Conservation (phyloP, 208 protist genomes). For the Crithidia bombi region DNA sequence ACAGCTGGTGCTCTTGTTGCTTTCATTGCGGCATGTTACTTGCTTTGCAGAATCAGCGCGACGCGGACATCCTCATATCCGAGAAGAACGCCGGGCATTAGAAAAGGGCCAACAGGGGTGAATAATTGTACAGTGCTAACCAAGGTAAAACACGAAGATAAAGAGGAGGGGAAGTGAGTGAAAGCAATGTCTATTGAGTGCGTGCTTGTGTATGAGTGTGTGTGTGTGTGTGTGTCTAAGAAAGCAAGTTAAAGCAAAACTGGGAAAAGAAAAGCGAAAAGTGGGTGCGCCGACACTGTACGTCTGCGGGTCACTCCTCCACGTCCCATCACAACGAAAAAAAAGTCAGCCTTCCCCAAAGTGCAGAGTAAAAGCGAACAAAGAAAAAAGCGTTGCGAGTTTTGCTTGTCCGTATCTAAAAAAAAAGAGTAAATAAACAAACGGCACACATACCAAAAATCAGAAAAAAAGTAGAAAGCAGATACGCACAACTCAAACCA, state of each 20-base stretch:
- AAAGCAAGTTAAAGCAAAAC: neutral
- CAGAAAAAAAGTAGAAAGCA: neutral
- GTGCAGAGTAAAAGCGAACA: no score
- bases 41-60: no score
- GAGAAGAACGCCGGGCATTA: no score
- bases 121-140: slow-evolving; percentile 18
- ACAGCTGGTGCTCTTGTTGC: no score
- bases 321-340: no score
- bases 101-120: no score
- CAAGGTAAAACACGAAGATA: neutral
- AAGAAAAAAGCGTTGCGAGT: neutral
- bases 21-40: slow-evolving; percentile 11
- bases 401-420: no score
- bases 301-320: no score
- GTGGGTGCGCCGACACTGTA: neutral
- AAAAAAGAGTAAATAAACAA: neutral
- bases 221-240: slow-evolving; percentile 1
- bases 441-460: neutral
- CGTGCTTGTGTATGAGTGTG: neutral
- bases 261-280: neutral
- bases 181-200: neutral
- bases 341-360: no score
- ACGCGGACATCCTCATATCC: no score
- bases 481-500: slow-evolving; percentile 31
- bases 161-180: slow-evolving; percentile 7